Conservation (phyloP, 2,329 filamentous ascomycete species). For the Ophiostoma sp. region DNA sequence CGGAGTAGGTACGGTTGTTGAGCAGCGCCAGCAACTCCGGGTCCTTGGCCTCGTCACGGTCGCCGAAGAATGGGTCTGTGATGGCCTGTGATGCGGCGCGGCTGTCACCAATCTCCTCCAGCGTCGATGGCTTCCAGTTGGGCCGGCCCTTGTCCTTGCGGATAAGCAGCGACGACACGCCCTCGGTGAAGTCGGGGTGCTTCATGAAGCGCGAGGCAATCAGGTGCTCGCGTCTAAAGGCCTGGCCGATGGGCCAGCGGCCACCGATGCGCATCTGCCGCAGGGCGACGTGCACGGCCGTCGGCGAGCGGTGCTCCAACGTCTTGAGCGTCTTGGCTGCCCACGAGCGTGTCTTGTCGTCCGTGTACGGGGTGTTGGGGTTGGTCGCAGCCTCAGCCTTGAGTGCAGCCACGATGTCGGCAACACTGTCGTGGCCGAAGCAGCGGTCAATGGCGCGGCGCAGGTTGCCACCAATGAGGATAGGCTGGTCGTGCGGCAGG, state of each 20-base stretch:
- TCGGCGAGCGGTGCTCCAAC: conserved; percentile 74
- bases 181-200: conserved; percentile 85
- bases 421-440: conserved; percentile 62
- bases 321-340: conserved; percentile 70
- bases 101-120: conserved; percentile 58
- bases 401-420: conserved; percentile 66
- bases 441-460: conserved; percentile 80
- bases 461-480: conserved; percentile 61
- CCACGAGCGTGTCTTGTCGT: conserved; percentile 61
- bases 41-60: conserved; percentile 34
- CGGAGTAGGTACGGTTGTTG: conserved; percentile 54
- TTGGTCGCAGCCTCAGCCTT: conserved; percentile 50
- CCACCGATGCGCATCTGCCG: conserved; percentile 72
- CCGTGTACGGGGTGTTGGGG: conserved; percentile 66
- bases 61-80: conserved; percentile 60
- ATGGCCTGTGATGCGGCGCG: conserved; percentile 41
- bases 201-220: conserved; percentile 86
- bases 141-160: conserved; percentile 57
- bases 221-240: conserved; percentile 79
- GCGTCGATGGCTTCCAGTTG: conserved; percentile 67
- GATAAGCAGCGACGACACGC: conserved; percentile 76
- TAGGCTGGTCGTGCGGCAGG: conserved; percentile 67
- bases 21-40: conserved; percentile 54
- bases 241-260: conserved; percentile 73
- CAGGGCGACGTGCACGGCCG: conserved; percentile 76